These are phyloP conservation scores for Scedosporium aurantiacum DNA, from an alignment of 2,329 filamentous ascomycete species.

Conservation along the genomic window DNA sequence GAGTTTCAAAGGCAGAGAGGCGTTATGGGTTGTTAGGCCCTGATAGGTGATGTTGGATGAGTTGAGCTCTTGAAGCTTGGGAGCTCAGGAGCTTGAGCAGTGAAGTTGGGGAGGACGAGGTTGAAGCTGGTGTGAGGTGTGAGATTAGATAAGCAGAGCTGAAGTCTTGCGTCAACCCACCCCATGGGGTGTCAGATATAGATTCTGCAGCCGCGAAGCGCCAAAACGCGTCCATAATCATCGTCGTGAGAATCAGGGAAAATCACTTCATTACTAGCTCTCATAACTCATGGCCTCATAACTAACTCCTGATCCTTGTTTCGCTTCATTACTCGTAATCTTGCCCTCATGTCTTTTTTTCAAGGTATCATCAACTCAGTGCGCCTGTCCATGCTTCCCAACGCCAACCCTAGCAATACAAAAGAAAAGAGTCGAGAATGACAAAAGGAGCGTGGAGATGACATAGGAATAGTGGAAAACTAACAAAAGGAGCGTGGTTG, in stretches of 20 bases:
- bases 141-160: neutral
- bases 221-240: too few species aligned
- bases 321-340: too few species aligned
- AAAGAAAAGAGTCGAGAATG: neutral
- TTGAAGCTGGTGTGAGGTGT: neutral
- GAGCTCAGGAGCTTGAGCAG: neutral
- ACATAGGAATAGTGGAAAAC: neutral
- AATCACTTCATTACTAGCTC: too few species aligned
- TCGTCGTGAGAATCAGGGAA: too few species aligned
- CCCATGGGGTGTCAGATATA: too few species aligned
- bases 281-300: too few species aligned
- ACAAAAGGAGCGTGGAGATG: neutral
- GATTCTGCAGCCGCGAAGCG: too few species aligned
- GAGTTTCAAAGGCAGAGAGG: conserved; percentile 15
- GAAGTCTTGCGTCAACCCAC: too few species aligned
- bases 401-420: neutral
- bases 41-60: neutral
- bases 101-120: neutral
- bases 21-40: neutral
- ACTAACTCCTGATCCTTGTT: too few species aligned
- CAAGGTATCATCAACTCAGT: neutral
- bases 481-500: neutral
- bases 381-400: neutral
- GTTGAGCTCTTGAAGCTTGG: neutral
- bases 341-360: too few species aligned